Evolutionary conservation across 2,329 filamentous ascomycete genomes (phyloP).

Genomic region (Malbranchea zuffiana): DNA sequence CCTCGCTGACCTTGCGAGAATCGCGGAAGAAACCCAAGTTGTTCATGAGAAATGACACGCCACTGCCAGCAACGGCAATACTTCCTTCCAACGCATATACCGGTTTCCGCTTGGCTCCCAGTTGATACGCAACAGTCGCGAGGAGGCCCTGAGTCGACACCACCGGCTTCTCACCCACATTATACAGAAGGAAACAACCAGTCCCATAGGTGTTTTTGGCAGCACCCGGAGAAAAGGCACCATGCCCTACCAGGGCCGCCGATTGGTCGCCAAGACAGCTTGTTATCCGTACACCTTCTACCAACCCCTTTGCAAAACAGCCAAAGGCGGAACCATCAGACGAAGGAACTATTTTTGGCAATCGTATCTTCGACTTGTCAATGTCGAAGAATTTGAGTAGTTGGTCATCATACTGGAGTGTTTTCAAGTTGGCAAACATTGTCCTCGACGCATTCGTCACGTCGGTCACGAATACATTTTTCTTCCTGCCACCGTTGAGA

Average conservation of each 20-base stretch:
- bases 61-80: conserved; percentile 70
- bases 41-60: conserved; percentile 63
- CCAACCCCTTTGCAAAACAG: conserved; percentile 49
- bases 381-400: conserved; percentile 72
- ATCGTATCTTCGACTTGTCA: conserved; percentile 55
- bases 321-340: conserved; percentile 66
- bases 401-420: conserved; percentile 65
- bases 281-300: conserved; percentile 63
- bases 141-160: conserved; percentile 74
- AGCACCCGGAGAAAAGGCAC: conserved; percentile 67
- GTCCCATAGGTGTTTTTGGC: conserved; percentile 91
- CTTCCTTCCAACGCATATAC: conserved; percentile 77
- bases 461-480: conserved; percentile 68
- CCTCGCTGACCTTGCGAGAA: conserved; percentile 52
- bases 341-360: conserved; percentile 77
- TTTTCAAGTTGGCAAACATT: conserved; percentile 87
- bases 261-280: conserved; percentile 83
- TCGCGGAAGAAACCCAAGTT: conserved; percentile 53
- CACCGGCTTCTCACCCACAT: conserved; percentile 73
- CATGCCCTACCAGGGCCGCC: conserved; percentile 73
- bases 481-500: conserved; percentile 58
- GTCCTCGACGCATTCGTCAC: conserved; percentile 80
- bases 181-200: conserved; percentile 81
- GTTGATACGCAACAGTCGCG: conserved; percentile 78
- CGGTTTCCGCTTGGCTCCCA: conserved; percentile 56